Evolutionary conservation across 75 land plant species (phyloP).

Genomic region (Larix kaempferi): DNA sequence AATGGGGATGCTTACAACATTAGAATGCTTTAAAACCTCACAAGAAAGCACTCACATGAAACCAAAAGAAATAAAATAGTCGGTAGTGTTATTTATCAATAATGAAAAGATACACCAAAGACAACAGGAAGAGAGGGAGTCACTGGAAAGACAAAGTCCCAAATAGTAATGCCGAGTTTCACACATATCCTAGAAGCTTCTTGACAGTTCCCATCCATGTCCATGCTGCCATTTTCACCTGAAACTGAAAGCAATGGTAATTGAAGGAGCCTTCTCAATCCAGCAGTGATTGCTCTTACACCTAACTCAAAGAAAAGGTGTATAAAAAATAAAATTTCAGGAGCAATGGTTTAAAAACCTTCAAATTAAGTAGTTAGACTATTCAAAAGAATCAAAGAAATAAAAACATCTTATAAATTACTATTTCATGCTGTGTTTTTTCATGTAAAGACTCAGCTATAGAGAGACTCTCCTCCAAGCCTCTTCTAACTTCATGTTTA

Average conservation of each 20-base stretch:
- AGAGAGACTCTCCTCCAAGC: conserved; percentile 8
- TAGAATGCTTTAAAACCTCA: background rate
- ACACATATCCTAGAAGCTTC: conserved; percentile 48
- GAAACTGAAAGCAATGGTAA: conserved; percentile 47
- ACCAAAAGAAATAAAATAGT: background rate
- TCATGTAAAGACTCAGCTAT: conserved; percentile 46
- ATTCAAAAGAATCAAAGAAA: background rate
- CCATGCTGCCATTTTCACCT: conserved; percentile 57
- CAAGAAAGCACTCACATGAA: background rate
- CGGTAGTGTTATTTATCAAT: background rate
- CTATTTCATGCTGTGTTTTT: conserved; percentile 51
- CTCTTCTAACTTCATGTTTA: conserved; percentile 7
- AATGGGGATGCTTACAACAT: background rate
- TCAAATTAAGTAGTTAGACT: background rate
- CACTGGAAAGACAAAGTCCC: conserved; percentile 83
- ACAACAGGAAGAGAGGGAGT: conserved; percentile 97
- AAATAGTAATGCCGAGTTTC: conserved; percentile 78
- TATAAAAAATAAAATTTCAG: background rate
- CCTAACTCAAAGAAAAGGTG: conserved; percentile 45
- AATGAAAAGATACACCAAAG: conserved; percentile 86
- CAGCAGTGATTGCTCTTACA: conserved; percentile 42
- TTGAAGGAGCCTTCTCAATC: conserved; percentile 55
- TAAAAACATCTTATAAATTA: conserved; percentile 5
- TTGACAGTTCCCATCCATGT: conserved; percentile 83
- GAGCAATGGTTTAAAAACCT: background rate